Base-by-base conservation (phyloP, 2,329 filamentous ascomycete genomes). In the Ceratocystis huliohia region DNA sequence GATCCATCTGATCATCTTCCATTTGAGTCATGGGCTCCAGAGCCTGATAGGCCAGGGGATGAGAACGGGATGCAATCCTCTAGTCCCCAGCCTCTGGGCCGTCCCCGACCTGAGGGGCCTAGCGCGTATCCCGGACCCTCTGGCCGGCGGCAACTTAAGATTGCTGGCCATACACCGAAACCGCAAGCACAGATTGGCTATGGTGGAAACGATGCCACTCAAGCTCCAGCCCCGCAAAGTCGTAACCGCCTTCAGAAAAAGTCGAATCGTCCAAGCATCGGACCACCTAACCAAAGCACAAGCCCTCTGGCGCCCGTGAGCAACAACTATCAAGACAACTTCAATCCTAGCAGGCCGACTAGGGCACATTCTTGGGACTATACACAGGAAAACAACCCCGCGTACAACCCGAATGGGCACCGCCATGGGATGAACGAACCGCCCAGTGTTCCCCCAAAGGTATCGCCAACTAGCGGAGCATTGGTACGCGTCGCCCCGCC, bases 1-100 rank as follows among this genome's bases (percentile, higher is more conserved):
- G 89, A 93, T 72, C 89, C 89, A 0, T 90, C 88, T 0, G 89
- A 93, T 74, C 88, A 92, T 72, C 79, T 92, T 15, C 89, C 89
- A 0, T 83, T 90, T 73, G 85, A 89, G 66, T 84, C 84, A 1
- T 91, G 88, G 88, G 88, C 88, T 1, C 88, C 88, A 0, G 88
- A 91, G 71, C 88, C 88, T 0, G 86, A 89, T 48, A 56, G 64
- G 70, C 80, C 81, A 1, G 75, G 75, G 68, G 69, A 73, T 37
- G 68, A 66, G 1, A 68, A 71, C 30, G 72, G 70, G 1, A 37
- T 7, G 33, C 44, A 56, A 69, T 73, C 63, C 68, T 72, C 20
- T 70, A 73, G 1, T 68, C 72, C 65, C 73, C 77, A 63, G 66
- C 73, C 44, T 73, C 73, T 28, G 73, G 77, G 5, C 77, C 83